Evolutionary conservation across 768 basidiomycete genomes (phyloP).

Genomic region (Crucibulum laeve): DNA sequence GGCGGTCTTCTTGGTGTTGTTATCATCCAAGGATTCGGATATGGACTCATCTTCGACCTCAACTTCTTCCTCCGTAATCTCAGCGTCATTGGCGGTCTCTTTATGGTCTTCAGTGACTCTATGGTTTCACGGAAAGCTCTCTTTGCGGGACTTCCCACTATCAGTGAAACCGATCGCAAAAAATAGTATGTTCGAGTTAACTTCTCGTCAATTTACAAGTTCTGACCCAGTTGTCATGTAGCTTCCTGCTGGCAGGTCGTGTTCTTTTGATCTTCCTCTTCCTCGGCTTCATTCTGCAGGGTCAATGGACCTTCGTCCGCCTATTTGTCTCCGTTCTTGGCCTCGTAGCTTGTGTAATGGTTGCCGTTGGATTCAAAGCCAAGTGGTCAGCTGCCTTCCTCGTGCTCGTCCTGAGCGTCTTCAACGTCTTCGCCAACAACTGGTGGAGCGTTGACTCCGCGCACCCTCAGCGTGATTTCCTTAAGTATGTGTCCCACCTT

Average conservation of each 20-base stretch:
- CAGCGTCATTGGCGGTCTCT: conserved; percentile 93
- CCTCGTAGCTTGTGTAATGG: conserved; percentile 90
- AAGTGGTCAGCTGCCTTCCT: conserved; percentile 98
- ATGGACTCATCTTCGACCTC: conserved; percentile 98
- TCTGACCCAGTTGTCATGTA: conserved; percentile 24
- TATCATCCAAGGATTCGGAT: conserved; percentile 94
- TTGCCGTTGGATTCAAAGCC: conserved; percentile 98
- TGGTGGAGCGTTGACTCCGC: conserved; percentile 93
- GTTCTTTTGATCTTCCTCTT: conserved; percentile 98
- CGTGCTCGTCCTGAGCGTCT: conserved; percentile 83
- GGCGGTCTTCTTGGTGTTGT: conserved; percentile 89
- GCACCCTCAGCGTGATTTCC: conserved; percentile 96
- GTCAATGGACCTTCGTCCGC: conserved; percentile 83
- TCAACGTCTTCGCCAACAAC: conserved; percentile 99
- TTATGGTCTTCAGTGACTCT: conserved; percentile 99
- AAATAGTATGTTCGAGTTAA: conserved; percentile 74
- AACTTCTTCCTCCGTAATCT: conserved; percentile 99
- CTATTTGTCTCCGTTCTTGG: conserved; percentile 88
- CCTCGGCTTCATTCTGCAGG: conserved; percentile 95
- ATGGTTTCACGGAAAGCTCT: conserved; percentile 82
- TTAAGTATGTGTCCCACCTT: conserved; percentile 61
- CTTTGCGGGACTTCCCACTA: conserved; percentile 86
- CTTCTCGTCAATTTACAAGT: neutral
- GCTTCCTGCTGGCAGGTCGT: conserved; percentile 96
- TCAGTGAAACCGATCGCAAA: conserved; percentile 94